phyloP scores from a whole-genome alignment of 129 eudicot species.

The Arctium lappa region DNA sequence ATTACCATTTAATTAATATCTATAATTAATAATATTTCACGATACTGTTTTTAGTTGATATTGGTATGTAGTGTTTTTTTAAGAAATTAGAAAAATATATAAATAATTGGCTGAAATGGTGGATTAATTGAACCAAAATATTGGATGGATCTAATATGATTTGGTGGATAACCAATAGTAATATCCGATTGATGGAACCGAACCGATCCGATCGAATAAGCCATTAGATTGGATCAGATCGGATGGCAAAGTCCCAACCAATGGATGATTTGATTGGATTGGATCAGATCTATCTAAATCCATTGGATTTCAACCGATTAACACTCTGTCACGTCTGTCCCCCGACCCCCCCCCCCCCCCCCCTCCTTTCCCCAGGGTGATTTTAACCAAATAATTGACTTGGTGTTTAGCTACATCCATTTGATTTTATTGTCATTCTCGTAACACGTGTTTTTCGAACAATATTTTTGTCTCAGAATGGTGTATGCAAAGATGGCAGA shows the following conservation, averaged over 20 bases:
- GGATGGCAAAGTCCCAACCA: no score
- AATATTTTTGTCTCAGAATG: conserved; percentile 40
- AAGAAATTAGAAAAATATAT: no score
- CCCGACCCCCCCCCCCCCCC: no score
- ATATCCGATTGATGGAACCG: not conserved
- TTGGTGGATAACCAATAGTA: not conserved
- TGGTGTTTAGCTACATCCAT: not conserved
- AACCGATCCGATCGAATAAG: no score
- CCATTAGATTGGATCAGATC: not conserved
- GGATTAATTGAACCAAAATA: not conserved
- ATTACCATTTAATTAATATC: no score
- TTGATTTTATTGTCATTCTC: not conserved
- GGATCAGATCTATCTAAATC: not conserved
- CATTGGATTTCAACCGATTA: no score
- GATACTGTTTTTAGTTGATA: no score
- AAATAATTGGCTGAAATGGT: no score
- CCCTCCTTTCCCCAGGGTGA: not conserved
- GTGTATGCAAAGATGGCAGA: conserved; percentile 94
- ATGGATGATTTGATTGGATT: no score
- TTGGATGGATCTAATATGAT: not conserved
- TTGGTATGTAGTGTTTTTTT: no score
- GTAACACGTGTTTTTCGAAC: not conserved
- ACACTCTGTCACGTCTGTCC: not conserved
- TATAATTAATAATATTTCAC: no score
- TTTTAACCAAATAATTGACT: not conserved